Percentiles rank a stretch among this genome's conserved stretches.
These are phyloP conservation scores for Aureobasidium lini DNA, from an alignment of 2,329 filamentous ascomycete species.

Conservation along the genomic window DNA sequence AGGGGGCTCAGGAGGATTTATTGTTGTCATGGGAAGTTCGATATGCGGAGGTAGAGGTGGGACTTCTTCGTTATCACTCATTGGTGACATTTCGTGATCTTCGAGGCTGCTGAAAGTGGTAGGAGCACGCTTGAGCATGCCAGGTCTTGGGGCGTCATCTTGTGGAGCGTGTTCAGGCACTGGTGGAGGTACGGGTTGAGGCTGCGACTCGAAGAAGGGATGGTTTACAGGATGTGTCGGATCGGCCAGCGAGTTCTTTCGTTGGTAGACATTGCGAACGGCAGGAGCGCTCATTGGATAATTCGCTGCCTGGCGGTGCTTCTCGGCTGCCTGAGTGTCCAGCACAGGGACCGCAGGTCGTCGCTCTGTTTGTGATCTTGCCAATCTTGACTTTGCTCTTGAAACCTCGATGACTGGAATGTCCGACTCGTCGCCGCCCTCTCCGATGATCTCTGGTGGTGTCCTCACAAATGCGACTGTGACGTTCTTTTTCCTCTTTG, in stretches of 20 bases:
- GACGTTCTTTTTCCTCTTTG: constrained; percentile 56
- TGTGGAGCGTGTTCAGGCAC: not conserved
- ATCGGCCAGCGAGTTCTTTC: constrained; percentile 1
- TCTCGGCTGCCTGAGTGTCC: not conserved
- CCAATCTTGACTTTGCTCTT: constrained; percentile 39
- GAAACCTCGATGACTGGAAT: constrained; percentile 65
- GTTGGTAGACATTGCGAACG: not conserved
- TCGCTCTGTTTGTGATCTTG: constrained; percentile 23
- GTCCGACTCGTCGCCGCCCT: constrained; percentile 82
- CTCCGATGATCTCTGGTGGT: constrained; percentile 74
- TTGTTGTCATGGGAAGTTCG: not conserved
- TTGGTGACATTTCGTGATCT: not conserved
- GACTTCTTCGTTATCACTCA: not conserved
- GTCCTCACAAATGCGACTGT: constrained; percentile 66
- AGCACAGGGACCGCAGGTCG: constrained; percentile 16
- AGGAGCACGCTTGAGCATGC: not conserved
- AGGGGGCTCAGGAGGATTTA: not conserved
- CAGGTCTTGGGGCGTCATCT: not conserved
- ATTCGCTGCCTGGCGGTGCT: not conserved
- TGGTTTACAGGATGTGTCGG: constrained; percentile 7
- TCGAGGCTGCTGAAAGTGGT: constrained; percentile 3
- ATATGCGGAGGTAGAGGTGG: not conserved
- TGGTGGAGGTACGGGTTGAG: not conserved
- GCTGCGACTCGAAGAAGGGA: not conserved
- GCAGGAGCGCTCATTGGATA: constrained; percentile 2